These are phyloP conservation scores for Ceriops tagal DNA, from an alignment of 345 rosid species.

Conservation along the genomic window DNA sequence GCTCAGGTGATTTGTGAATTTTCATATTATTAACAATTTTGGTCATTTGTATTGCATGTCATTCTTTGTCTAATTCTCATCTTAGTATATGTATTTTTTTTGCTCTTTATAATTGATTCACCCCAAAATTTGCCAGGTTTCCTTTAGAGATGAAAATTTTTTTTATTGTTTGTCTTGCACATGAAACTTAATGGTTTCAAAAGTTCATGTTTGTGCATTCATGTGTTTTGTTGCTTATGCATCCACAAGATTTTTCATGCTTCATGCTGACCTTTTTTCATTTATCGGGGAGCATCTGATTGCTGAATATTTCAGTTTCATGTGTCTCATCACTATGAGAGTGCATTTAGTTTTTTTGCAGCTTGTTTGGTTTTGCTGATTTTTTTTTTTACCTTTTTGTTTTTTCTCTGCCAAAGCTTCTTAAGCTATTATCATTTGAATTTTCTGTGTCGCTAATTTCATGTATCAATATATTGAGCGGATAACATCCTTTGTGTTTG, in stretches of 20 bases:
- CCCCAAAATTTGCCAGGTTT: neutral
- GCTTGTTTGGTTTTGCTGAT: too few species aligned
- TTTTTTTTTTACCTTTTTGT: too few species aligned
- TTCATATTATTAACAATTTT: neutral
- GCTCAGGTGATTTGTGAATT: constrained; percentile 64
- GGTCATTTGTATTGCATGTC: constrained; percentile 4
- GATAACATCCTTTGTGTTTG: constrained; percentile 4
- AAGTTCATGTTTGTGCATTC: neutral
- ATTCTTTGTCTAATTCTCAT: neutral
- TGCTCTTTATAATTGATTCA: constrained; percentile 3
- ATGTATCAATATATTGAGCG: constrained; percentile 11
- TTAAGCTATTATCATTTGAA: too few species aligned
- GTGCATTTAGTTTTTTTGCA: too few species aligned
- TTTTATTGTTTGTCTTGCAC: neutral
- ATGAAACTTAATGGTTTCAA: neutral
- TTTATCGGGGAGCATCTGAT: too few species aligned
- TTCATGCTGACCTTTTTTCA: too few species aligned
- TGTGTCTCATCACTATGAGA: too few species aligned
- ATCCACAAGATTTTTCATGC: too few species aligned
- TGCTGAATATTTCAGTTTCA: too few species aligned
- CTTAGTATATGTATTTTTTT: neutral
- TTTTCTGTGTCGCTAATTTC: neutral
- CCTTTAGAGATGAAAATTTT: neutral
- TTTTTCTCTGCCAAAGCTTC: too few species aligned
- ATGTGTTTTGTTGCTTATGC: neutral